Percentiles rank a stretch among this genome's conserved stretches.
Conservation (phyloP, 1,284 basidiomycete species). For the Psilocybe mexicana region DNA sequence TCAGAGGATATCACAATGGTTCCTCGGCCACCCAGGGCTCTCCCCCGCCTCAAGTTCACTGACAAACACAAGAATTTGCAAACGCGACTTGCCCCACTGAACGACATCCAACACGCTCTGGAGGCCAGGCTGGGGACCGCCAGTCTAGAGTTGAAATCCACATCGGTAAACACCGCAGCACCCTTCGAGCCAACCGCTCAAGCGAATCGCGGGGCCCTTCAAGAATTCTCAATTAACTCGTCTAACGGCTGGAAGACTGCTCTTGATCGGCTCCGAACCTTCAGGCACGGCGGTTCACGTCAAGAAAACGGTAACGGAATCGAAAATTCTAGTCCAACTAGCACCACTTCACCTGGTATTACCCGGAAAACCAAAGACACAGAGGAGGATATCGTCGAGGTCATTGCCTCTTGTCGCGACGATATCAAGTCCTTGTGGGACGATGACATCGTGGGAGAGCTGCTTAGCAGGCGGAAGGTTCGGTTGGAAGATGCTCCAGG, state of each 20-base stretch:
- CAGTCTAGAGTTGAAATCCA: conserved; percentile 47
- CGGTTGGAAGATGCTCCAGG: conserved; percentile 65
- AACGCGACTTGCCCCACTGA: conserved; percentile 57
- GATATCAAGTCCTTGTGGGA: conserved; percentile 69
- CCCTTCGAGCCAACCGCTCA: conserved; percentile 32
- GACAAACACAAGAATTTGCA: conserved; percentile 62
- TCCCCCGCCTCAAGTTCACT: conserved; percentile 50
- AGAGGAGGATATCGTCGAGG: conserved; percentile 54
- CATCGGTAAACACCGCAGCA: conserved; percentile 36
- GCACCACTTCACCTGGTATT: conserved; percentile 11
- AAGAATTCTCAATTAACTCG: conserved; percentile 59
- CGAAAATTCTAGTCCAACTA: conserved; percentile 12
- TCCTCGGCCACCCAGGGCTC: conserved; percentile 30
- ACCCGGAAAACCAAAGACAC: conserved; percentile 38
- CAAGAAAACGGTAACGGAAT: conserved; percentile 22
- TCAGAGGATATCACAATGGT: conserved; percentile 32
- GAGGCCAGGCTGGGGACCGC: conserved; percentile 60
- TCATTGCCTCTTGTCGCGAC: conserved; percentile 59
- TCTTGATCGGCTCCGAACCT: conserved; percentile 48
- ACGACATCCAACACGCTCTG: conserved; percentile 57
- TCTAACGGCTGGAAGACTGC: conserved; percentile 63
- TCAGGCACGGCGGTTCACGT: conserved; percentile 20
- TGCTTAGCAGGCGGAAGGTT: conserved; percentile 50
- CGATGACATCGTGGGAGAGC: conserved; percentile 56
- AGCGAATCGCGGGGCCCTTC: conserved; percentile 30